These are phyloP conservation scores for Achlya hypogyna DNA, from an alignment of 352 stramenopile species.

Conservation along the genomic window DNA sequence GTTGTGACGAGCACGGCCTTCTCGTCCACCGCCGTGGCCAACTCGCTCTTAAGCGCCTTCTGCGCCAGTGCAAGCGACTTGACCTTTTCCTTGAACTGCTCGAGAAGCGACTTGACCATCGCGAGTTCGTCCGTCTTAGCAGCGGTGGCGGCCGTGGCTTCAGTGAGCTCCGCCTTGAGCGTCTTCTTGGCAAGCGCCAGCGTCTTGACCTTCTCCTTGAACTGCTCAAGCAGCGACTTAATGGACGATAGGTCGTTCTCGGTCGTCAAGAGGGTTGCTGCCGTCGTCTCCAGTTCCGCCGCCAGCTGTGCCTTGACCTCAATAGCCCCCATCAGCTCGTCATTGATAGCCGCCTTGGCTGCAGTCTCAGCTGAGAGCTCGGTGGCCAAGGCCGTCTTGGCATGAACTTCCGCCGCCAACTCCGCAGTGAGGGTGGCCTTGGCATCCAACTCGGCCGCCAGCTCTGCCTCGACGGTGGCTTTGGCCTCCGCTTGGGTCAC, in stretches of 20 bases:
- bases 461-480: not conserved
- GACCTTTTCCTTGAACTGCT: slow-evolving; percentile 19
- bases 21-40: not conserved
- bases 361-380: not conserved
- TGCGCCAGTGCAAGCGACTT: not conserved
- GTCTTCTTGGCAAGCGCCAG: not conserved
- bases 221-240: slow-evolving; percentile 2
- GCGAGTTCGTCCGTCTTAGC: not conserved
- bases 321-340: not conserved
- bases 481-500: not conserved
- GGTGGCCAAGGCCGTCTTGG: not conserved
- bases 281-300: not conserved
- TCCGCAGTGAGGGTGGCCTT: not conserved
- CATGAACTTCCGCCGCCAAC: too few species aligned
- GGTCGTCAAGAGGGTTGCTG: not conserved
- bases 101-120: not conserved
- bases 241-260: not conserved
- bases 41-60: not conserved
- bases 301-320: not conserved
- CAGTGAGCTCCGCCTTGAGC: not conserved
- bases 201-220: slow-evolving; percentile 16
- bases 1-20: too few species aligned
- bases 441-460: not conserved
- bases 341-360: not conserved
- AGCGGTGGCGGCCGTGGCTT: not conserved